Percentiles rank a stretch among this genome's conserved stretches.
These are phyloP conservation scores for Pichia sp. DNA, from an alignment of 1,139 yeast species.

Conservation along the genomic window DNA sequence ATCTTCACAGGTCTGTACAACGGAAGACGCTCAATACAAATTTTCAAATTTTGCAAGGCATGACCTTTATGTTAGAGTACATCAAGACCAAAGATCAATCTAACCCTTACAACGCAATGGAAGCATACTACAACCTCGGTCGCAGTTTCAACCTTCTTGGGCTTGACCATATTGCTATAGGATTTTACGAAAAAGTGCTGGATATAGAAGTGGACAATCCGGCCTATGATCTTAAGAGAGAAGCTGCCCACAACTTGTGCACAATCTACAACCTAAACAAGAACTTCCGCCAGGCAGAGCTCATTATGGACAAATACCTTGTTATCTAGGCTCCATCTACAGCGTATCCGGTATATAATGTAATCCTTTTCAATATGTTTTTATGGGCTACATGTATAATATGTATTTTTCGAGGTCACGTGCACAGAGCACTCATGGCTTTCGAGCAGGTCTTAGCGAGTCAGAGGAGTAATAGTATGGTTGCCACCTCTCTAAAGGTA, in stretches of 20 bases:
- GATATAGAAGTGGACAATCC: conserved; percentile 30
- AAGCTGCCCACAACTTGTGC: conserved; percentile 82
- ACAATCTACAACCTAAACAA: conserved; percentile 75
- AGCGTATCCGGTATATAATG: background rate
- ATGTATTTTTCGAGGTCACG: background rate
- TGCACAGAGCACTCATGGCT: background rate
- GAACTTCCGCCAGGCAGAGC: conserved; percentile 58
- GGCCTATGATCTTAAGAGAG: conserved; percentile 55
- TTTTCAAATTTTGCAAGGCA: conserved; percentile 79
- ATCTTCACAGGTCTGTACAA: conserved; percentile 91
- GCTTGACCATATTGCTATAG: conserved; percentile 63
- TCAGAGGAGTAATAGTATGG: no score
- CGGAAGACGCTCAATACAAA: conserved; percentile 83
- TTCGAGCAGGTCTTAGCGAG: background rate
- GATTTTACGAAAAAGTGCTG: conserved; percentile 67
- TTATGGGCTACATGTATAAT: background rate
- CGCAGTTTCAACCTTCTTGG: conserved; percentile 83
- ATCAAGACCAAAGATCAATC: conserved; percentile 39
- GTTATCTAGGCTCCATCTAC: conserved; percentile 17
- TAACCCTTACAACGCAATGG: conserved; percentile 61
- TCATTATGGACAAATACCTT: conserved; percentile 55
- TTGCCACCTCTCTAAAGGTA: background rate
- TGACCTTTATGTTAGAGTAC: conserved; percentile 73
- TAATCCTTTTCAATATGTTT: background rate
- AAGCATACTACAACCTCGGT: conserved; percentile 78